A percentile compares a stretch with the other conserved stretches of the same genome.
Conservation (phyloP, 371 early-diverging fungal genomes). For the Mortierella sp. region DNA sequence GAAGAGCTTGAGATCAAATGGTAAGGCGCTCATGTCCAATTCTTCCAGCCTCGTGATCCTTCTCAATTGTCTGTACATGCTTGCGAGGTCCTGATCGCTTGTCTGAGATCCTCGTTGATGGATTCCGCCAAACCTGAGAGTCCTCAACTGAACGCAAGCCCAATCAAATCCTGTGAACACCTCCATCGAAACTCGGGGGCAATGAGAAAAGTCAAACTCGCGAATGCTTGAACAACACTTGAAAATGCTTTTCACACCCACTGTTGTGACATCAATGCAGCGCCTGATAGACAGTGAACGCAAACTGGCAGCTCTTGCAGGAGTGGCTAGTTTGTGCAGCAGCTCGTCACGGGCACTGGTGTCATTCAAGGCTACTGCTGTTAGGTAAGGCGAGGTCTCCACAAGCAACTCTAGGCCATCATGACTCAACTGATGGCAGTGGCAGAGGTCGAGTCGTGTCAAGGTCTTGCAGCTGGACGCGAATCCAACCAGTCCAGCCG, state of each 20-base stretch:
- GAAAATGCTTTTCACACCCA: constrained; percentile 1
- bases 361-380: not conserved
- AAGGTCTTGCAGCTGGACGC: constrained; percentile 1
- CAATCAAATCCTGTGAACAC: constrained; percentile 1
- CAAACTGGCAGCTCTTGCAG: constrained; percentile 1
- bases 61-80: too few relatives aligned
- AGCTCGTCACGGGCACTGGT: not conserved
- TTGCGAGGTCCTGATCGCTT: too few relatives aligned
- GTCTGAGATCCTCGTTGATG: not conserved
- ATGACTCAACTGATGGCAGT: not conserved
- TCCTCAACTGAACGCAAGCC: constrained; percentile 2
- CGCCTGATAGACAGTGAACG: not conserved
- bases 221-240: not conserved
- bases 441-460: constrained; percentile 1
- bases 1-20: constrained; percentile 4
- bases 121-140: constrained; percentile 7
- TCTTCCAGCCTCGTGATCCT: too few relatives aligned
- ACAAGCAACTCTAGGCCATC: constrained; percentile 1
- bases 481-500: constrained; percentile 3
- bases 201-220: constrained; percentile 1
- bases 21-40: constrained; percentile 4
- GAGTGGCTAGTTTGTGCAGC: constrained; percentile 1
- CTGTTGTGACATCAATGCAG: not conserved
- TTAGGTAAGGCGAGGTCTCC: constrained; percentile 3
- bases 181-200: not conserved